A percentile compares a stretch with the other conserved stretches of the same genome.
Conservation (phyloP, 2,329 filamentous ascomycete species). For the Pseudogymnoascus sp. region DNA sequence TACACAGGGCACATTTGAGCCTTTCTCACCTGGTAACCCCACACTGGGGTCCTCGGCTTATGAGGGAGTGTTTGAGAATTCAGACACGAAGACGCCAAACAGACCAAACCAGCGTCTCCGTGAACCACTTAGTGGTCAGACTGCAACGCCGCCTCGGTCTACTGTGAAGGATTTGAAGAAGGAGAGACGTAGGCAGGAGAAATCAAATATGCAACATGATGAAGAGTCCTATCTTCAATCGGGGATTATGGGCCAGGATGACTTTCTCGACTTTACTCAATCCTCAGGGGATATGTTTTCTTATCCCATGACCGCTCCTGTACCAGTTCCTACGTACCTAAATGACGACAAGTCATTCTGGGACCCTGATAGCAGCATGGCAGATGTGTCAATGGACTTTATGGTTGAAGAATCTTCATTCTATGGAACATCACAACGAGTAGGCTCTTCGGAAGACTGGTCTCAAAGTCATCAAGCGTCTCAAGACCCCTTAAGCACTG, state of each 20-base stretch:
- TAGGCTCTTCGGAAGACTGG: constrained; percentile 50
- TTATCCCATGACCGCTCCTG: constrained; percentile 52
- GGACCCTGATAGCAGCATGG: constrained; percentile 45
- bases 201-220: constrained; percentile 24
- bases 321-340: constrained; percentile 38
- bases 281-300: constrained; percentile 50
- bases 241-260: constrained; percentile 1
- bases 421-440: constrained; percentile 32
- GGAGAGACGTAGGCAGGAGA: not conserved
- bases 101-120: constrained; percentile 30
- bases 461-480: constrained; percentile 47
- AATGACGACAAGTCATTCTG: constrained; percentile 43
- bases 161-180: constrained; percentile 47
- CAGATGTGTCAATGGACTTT: constrained; percentile 54
- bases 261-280: constrained; percentile 18
- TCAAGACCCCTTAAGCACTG: constrained; percentile 34
- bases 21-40: constrained; percentile 40
- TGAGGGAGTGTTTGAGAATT: constrained; percentile 30
- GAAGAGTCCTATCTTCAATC: constrained; percentile 3
- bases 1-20: constrained; percentile 21
- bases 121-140: constrained; percentile 36
- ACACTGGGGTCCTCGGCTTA: constrained; percentile 23
- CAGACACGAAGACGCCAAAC: constrained; percentile 38
- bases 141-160: constrained; percentile 53
- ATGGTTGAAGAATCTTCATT: constrained; percentile 30